These are phyloP conservation scores for Dovyalis caffra DNA, from an alignment of 345 rosid genomes.

Conservation along the genomic window DNA sequence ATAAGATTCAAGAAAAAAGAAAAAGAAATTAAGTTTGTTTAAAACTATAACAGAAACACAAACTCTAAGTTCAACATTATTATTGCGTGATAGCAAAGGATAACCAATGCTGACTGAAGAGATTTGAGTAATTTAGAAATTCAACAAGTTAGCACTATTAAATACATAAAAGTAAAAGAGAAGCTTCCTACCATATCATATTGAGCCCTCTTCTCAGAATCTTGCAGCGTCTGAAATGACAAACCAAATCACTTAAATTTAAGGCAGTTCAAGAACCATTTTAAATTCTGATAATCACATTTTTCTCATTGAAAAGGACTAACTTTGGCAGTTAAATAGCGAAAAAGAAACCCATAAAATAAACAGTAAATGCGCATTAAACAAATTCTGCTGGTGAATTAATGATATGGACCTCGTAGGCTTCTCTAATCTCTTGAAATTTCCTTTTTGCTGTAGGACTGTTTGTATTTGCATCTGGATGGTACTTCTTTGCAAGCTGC, in stretches of 20 bases:
- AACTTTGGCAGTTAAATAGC: not conserved
- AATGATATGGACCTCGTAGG: constrained; percentile 59
- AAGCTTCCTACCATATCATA: constrained; percentile 55
- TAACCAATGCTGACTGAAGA: not conserved
- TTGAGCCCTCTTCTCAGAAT: constrained; percentile 61
- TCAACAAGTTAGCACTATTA: not conserved
- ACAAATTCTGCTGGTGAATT: not conserved
- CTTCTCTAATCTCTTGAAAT: constrained; percentile 86
- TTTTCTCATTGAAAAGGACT: not conserved
- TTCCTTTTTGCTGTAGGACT: constrained; percentile 83
- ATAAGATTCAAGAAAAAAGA: not conserved
- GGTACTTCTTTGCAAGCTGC: constrained; percentile 94
- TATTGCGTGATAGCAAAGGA: not conserved
- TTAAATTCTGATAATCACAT: not conserved
- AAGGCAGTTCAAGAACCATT: not conserved
- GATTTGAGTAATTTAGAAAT: not conserved
- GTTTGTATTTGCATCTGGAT: constrained; percentile 86
- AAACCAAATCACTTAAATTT: not conserved
- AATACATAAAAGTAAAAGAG: not conserved
- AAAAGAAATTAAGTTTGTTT: constrained; percentile 15
- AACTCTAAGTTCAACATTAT: not conserved
- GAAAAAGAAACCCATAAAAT: not conserved
- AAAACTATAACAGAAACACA: not conserved
- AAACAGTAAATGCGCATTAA: not conserved
- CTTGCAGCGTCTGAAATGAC: constrained; percentile 57